A percentile compares a stretch with the other conserved stretches of the same genome.
Evolutionary conservation across 73 alveolate genomes (phyloP).

Genomic region (Tetrahymena malaccensis): DNA sequence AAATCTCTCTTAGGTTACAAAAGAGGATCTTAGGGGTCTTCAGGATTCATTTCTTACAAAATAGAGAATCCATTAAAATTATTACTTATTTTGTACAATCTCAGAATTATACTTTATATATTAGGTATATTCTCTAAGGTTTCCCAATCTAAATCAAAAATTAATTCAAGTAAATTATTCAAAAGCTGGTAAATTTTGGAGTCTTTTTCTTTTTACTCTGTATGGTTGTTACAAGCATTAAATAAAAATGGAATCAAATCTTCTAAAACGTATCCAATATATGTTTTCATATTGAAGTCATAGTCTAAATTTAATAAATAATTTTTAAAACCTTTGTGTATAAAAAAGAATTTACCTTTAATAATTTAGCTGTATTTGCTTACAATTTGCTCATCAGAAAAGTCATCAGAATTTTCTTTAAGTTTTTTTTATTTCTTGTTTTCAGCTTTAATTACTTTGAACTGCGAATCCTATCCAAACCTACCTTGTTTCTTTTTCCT

Average conservation of each 20-base stretch:
- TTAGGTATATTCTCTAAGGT: neutral
- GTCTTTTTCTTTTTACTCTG: neutral
- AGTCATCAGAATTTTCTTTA: neutral
- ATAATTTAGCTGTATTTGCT: neutral
- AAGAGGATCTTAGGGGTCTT: neutral
- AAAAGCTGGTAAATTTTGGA: neutral
- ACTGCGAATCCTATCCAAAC: neutral
- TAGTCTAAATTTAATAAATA: neutral
- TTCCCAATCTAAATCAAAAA: neutral
- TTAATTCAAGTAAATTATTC: neutral
- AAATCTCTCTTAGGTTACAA: neutral
- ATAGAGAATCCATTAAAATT: neutral
- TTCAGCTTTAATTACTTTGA: neutral
- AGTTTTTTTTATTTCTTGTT: neutral
- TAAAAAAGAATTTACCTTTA: neutral
- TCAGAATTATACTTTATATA: neutral
- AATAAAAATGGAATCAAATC: neutral
- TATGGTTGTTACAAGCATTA: neutral
- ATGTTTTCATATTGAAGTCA: neutral
- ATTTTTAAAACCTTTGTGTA: neutral
- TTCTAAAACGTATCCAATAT: neutral
- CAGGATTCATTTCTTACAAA: neutral
- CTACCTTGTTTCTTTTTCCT: neutral
- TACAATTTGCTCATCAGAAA: neutral
- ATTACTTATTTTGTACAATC: neutral